A percentile compares a stretch with the other conserved stretches of the same genome.
These are phyloP conservation scores for Penicillium sp. DNA, from an alignment of 2,329 filamentous ascomycete species.

Conservation along the genomic window DNA sequence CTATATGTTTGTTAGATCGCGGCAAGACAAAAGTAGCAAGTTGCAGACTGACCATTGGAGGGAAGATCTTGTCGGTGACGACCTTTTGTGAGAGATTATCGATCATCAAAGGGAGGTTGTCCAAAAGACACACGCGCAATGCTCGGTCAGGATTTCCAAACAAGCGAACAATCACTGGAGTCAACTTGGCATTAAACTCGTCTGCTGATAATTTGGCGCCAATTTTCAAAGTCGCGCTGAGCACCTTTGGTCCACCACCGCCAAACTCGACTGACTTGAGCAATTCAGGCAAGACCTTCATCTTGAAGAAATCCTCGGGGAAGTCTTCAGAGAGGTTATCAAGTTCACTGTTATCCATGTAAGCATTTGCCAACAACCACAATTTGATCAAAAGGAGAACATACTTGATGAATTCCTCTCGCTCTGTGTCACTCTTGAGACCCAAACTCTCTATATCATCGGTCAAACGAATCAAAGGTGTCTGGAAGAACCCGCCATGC, in stretches of 20 bases:
- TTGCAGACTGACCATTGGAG: constrained; percentile 64
- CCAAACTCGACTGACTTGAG: constrained; percentile 99
- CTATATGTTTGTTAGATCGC: constrained; percentile 44
- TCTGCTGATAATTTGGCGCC: constrained; percentile 79
- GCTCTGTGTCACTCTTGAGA: constrained; percentile 76
- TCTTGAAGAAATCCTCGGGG: constrained; percentile 95
- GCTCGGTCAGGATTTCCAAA: constrained; percentile 90
- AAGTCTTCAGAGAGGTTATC: constrained; percentile 88
- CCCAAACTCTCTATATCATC: constrained; percentile 91
- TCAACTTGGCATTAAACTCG: constrained; percentile 79
- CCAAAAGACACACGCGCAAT: constrained; percentile 81
- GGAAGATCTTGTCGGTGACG: constrained; percentile 95
- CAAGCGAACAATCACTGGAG: constrained; percentile 77
- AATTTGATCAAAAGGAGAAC: constrained; percentile 14
- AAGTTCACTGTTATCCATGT: constrained; percentile 55
- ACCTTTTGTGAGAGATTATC: constrained; percentile 80
- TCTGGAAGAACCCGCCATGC: constrained; percentile 83
- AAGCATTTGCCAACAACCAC: background rate
- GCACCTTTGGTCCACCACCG: constrained; percentile 86
- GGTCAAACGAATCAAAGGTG: constrained; percentile 82
- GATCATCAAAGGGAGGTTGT: constrained; percentile 85
- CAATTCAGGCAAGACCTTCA: constrained; percentile 90
- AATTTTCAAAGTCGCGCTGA: constrained; percentile 85
- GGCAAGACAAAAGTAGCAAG: background rate
- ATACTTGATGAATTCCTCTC: constrained; percentile 74